Conservation (phyloP, 352 stramenopile genomes). For the Globisporangium radiosum region DNA sequence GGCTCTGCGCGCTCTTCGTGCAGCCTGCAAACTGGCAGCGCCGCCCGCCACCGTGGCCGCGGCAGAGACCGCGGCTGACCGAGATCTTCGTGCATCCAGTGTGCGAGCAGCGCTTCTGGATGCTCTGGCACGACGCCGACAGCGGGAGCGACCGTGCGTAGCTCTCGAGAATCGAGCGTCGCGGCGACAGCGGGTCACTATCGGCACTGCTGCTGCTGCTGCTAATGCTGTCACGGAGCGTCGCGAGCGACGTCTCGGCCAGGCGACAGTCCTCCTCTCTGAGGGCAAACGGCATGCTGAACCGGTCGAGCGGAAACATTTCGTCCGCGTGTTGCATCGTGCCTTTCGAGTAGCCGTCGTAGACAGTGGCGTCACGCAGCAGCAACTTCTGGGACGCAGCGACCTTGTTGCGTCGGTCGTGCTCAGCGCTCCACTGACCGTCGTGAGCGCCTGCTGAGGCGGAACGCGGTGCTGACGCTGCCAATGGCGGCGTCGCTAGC, state of each 20-base stretch:
- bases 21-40: slow-evolving; percentile 55
- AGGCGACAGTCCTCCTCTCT: neutral
- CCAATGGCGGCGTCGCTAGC: neutral
- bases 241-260: neutral
- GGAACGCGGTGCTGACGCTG: no score
- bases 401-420: no score
- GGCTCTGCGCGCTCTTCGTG: slow-evolving; percentile 63
- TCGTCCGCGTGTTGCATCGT: neutral
- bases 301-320: neutral
- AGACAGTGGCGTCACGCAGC: no score
- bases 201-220: slow-evolving; percentile 3
- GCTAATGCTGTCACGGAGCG: neutral
- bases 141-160: slow-evolving; percentile 33
- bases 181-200: neutral
- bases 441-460: no score
- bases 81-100: slow-evolving; percentile 58
- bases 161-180: slow-evolving; percentile 28
- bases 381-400: no score
- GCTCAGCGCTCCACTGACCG: neutral
- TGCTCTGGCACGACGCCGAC: slow-evolving; percentile 42
- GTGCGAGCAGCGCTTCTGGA: slow-evolving; percentile 59
- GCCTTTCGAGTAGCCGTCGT: no score
- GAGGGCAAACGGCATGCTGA: neutral
- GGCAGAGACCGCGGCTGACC: slow-evolving; percentile 55
- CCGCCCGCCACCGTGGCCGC: slow-evolving; percentile 56